These are phyloP conservation scores for Backusella morwellensis DNA, from an alignment of 192 early-diverging fungal species.

Conservation along the genomic window DNA sequence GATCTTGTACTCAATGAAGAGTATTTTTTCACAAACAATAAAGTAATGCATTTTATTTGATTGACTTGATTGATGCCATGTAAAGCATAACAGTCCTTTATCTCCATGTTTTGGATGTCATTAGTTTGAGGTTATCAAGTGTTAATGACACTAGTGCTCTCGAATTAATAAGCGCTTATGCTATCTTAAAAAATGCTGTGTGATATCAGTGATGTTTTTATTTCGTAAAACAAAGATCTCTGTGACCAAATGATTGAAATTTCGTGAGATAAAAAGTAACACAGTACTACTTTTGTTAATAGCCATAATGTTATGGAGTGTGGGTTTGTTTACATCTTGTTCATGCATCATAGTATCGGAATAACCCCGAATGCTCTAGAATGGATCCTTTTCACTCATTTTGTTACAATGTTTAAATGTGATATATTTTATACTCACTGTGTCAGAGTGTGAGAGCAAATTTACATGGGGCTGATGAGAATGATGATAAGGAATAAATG, in stretches of 20 bases:
- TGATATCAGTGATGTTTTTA: not conserved
- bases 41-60: not conserved
- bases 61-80: not conserved
- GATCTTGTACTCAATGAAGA: not conserved
- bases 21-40: not conserved
- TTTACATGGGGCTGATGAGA: not conserved
- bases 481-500: not conserved
- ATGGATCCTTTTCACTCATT: not conserved
- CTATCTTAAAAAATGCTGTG: not conserved
- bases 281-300: not conserved
- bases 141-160: not conserved
- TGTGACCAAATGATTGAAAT: not conserved
- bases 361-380: not conserved
- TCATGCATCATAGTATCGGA: not conserved
- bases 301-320: not conserved
- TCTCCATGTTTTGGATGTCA: not conserved
- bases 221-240: not conserved
- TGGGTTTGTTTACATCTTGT: not conserved
- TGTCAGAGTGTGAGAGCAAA: not conserved
- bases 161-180: not conserved
- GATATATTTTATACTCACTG: not conserved
- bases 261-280: not conserved
- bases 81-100: not conserved
- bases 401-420: not conserved
- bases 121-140: not conserved